Conservation (phyloP, 169 alveolate species). For the Cryptosporidium tyzzeri region DNA sequence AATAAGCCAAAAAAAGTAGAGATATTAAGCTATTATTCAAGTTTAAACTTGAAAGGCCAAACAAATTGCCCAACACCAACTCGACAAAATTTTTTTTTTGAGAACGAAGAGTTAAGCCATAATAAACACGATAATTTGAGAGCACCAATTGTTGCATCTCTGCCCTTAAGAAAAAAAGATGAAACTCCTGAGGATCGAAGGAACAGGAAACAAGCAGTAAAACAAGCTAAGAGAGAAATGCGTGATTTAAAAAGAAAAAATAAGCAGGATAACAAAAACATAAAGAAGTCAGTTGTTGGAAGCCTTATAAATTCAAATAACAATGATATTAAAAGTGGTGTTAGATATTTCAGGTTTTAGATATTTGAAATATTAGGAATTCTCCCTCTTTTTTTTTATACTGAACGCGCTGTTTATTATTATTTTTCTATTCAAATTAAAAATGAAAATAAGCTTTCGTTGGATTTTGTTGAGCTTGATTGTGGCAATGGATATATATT, state of each 20-base stretch:
- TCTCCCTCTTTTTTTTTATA: neutral
- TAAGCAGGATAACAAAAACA: constrained; percentile 67
- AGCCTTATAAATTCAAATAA: constrained; percentile 18
- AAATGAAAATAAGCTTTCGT: constrained; percentile 56
- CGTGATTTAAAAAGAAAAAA: constrained; percentile 85
- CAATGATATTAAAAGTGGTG: constrained; percentile 52
- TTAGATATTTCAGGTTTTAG: constrained; percentile 50
- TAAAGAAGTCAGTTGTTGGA: constrained; percentile 19
- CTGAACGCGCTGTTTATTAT: neutral
- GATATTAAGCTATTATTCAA: neutral
- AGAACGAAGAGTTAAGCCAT: neutral
- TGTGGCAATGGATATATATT: constrained; percentile 63
- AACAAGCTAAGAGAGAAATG: constrained; percentile 84
- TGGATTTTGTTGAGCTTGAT: constrained; percentile 60
- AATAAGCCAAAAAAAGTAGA: constrained; percentile 38
- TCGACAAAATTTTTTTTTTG: neutral
- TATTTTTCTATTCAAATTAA: neutral
- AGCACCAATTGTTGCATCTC: neutral
- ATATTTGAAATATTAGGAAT: neutral
- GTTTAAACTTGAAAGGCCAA: neutral
- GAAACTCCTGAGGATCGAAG: constrained; percentile 87
- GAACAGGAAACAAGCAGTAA: constrained; percentile 84
- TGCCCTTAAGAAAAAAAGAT: constrained; percentile 79
- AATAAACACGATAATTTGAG: no score
- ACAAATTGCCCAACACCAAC: neutral